phyloP scores from a whole-genome alignment of 2,329 filamentous ascomycete species.

The Colletotrichum chrysophilum region DNA sequence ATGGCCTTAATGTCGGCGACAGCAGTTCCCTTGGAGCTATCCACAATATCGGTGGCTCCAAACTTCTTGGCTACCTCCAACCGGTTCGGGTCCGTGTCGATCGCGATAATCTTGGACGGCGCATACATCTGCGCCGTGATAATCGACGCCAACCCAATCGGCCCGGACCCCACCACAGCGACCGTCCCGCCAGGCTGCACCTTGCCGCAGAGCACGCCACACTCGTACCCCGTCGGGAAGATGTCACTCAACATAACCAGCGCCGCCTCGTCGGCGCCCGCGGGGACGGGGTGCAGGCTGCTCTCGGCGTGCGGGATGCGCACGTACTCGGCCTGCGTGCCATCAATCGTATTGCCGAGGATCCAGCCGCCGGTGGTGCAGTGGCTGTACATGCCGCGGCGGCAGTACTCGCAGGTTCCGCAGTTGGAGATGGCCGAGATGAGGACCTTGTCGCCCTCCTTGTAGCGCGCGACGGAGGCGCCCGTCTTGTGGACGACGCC shows the following conservation, averaged over 20 bases:
- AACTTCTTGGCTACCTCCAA: constrained; percentile 51
- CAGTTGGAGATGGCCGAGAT: constrained; percentile 44
- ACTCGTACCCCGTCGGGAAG: constrained; percentile 61
- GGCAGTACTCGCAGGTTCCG: constrained; percentile 55
- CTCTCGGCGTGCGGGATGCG: constrained; percentile 71
- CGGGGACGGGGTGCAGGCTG: constrained; percentile 65
- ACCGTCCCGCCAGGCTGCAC: constrained; percentile 65
- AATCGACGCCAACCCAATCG: constrained; percentile 62
- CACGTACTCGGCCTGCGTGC: constrained; percentile 63
- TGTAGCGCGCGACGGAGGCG: constrained; percentile 34
- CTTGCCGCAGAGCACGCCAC: constrained; percentile 59
- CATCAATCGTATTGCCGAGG: constrained; percentile 57
- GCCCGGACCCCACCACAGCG: constrained; percentile 68
- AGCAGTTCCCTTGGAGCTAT: constrained; percentile 39
- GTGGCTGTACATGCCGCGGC: constrained; percentile 54
- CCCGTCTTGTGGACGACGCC: constrained; percentile 41
- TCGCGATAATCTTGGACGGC: constrained; percentile 53
- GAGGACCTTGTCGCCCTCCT: constrained; percentile 43
- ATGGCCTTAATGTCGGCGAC: constrained; percentile 43
- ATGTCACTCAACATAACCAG: constrained; percentile 54
- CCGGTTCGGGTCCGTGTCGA: constrained; percentile 55
- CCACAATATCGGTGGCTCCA: constrained; percentile 51
- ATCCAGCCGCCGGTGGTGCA: constrained; percentile 61
- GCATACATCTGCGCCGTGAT: constrained; percentile 50
- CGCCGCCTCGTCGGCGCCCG: constrained; percentile 48